Evolutionary conservation across 495 filamentous ascomycete genomes (phyloP).

Genomic region (Xylaria nigripes): DNA sequence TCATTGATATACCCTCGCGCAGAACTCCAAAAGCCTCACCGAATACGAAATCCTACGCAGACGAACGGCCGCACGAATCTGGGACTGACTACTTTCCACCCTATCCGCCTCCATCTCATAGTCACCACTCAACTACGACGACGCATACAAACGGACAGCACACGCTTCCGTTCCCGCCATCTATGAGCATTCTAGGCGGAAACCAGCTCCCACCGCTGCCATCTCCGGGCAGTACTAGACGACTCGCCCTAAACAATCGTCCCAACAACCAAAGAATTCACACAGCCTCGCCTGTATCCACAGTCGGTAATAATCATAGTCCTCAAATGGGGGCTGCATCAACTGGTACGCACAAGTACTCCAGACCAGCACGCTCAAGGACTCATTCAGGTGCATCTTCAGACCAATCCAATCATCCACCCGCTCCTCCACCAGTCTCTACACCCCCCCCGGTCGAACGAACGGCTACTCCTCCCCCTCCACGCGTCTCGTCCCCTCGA

Average conservation of each 20-base stretch:
- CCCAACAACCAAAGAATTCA: slow-evolving; percentile 60
- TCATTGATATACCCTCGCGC: slow-evolving; percentile 77
- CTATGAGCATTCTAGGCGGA: slow-evolving; percentile 72
- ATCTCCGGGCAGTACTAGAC: slow-evolving; percentile 62
- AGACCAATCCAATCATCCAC: slow-evolving; percentile 32
- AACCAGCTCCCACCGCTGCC: slow-evolving; percentile 75
- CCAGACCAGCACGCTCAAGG: slow-evolving; percentile 32
- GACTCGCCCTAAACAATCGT: slow-evolving; percentile 39
- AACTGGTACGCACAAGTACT: slow-evolving; percentile 33
- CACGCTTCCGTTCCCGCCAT: slow-evolving; percentile 35
- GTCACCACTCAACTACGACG: slow-evolving; percentile 22
- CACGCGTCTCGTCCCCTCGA: slow-evolving; percentile 53
- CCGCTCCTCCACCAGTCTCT: slow-evolving; percentile 22
- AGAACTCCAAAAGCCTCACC: slow-evolving; percentile 77
- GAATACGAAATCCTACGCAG: slow-evolving; percentile 52
- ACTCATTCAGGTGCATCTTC: slow-evolving; percentile 46
- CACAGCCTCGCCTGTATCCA: slow-evolving; percentile 66
- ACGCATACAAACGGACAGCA: slow-evolving; percentile 27
- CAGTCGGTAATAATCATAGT: slow-evolving; percentile 41
- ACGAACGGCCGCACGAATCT: slow-evolving; percentile 59
- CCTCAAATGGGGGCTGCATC: slow-evolving; percentile 22
- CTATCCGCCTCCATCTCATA: slow-evolving; percentile 52
- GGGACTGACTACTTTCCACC: slow-evolving; percentile 84
- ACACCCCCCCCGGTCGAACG: slow-evolving; percentile 25
- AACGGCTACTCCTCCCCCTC: slow-evolving; percentile 46